phyloP scores from a whole-genome alignment of 176 grass and related monocot genomes.

The Puccinellia tenuiflora region DNA sequence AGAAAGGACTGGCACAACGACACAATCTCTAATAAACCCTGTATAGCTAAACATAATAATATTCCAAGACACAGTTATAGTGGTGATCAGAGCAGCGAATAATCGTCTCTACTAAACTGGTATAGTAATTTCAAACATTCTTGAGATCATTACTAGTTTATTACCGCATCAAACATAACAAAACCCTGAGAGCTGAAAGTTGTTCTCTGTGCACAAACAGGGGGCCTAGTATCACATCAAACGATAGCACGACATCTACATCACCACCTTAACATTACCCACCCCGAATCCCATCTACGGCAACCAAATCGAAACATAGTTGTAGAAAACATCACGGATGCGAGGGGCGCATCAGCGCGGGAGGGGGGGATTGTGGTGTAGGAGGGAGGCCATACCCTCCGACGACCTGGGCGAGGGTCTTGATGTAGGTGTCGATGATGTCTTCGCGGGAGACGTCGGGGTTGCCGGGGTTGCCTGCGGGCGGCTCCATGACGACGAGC shows the following conservation, averaged over 20 bases:
- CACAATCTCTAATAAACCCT: neutral
- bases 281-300: neutral
- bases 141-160: neutral
- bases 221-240: neutral
- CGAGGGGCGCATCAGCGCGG: neutral
- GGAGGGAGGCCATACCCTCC: slow-evolving; percentile 47
- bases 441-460: slow-evolving; percentile 65
- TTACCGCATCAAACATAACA: neutral
- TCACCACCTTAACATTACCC: neutral
- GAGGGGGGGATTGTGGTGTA: neutral
- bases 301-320: neutral
- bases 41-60: neutral
- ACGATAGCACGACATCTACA: neutral
- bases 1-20: neutral
- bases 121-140: neutral
- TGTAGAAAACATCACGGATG: neutral
- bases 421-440: slow-evolving; percentile 83
- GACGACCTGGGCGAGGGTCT: slow-evolving; percentile 64
- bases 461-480: slow-evolving; percentile 33
- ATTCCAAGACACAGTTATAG: neutral
- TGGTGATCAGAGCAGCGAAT: neutral
- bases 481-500: slow-evolving; percentile 81
- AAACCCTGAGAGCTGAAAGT: neutral
- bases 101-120: neutral
- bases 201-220: neutral